These are phyloP conservation scores for Plectranthus barbatus DNA, from an alignment of 257 asterid genomes.

Conservation along the genomic window DNA sequence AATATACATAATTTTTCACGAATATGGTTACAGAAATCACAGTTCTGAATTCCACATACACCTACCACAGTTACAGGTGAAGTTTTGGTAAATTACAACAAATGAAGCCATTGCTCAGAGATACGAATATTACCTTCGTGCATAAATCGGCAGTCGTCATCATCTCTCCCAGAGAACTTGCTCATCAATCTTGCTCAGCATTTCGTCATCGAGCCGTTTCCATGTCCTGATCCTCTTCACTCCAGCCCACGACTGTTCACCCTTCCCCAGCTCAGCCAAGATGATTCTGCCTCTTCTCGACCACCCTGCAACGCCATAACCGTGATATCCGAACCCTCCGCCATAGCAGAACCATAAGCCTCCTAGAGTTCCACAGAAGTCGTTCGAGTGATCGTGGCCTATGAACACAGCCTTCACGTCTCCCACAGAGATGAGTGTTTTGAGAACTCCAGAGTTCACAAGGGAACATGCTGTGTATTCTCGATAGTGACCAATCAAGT, in stretches of 20 bases:
- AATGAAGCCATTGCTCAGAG: no score
- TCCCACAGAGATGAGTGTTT: slow-evolving; percentile 53
- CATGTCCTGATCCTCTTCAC: slow-evolving; percentile 69
- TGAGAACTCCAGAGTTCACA: slow-evolving; percentile 61
- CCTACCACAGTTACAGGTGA: neutral
- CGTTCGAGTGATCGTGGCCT: slow-evolving; percentile 93
- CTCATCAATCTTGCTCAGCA: slow-evolving; percentile 59
- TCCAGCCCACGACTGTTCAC: slow-evolving; percentile 46
- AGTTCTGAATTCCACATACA: neutral
- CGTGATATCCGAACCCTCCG: slow-evolving; percentile 92
- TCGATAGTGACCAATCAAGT: slow-evolving; percentile 43
- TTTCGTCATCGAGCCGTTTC: slow-evolving; percentile 67
- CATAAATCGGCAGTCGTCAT: neutral
- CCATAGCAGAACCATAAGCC: slow-evolving; percentile 94
- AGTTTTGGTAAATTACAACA: no score
- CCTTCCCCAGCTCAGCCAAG: slow-evolving; percentile 62
- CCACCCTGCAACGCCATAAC: slow-evolving; percentile 80
- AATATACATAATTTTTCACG: no score
- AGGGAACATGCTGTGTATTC: slow-evolving; percentile 69
- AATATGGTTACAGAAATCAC: no score
- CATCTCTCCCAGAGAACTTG: slow-evolving; percentile 67
- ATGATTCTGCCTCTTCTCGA: slow-evolving; percentile 67
- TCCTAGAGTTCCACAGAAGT: slow-evolving; percentile 65
- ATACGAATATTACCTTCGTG: neutral
- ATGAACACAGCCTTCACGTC: slow-evolving; percentile 82